Evolutionary conservation across 192 early-diverging fungal species (phyloP), one percentile per base, ranked within the genome.

Genomic region (Umbelopsis vinacea): DNA sequence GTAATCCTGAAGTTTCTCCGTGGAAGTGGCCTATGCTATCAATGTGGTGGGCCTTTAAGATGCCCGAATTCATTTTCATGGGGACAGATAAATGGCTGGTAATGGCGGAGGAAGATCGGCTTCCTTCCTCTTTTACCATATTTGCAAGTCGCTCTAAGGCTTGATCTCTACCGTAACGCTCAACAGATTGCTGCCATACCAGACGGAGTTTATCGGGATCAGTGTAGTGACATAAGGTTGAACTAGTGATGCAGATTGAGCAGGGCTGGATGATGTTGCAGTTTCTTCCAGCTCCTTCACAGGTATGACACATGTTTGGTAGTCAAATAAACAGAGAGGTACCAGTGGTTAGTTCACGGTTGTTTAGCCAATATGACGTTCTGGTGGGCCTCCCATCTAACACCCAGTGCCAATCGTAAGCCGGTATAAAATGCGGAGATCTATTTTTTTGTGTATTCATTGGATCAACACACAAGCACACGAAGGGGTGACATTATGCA

Each of bases 121-220:
- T 63, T 63, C 57, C 57, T 29, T 63, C 57, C 23, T 33, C 54
- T 57, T 57, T 57, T 23, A 57, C 54, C 54, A 33, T 57, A 29
- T 57, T 57, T 17, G 54, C 54, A 24, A 57, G 54, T 12, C 54
- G 54, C 26, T 57, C 54, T 26, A 57, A 57, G 11, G 54, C 54
- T 15, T 57, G 54, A 15, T 57, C 54, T 57, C 54, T 57, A 29
- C 54, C 54, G 35, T 57, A 57, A 33, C 54, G 54, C 29, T 63
- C 57, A 14, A 63, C 57, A 11, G 57, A 63, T 19, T 63, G 57
- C 15, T 19, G 15, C 57, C 54, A 57, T 26, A 57, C 54, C 14
- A 33, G 26, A 22, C 54, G 54, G 54, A 57, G 54, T 57, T 57
- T 57, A 33, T 57, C 54, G 29, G 54, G 54, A 57, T 57, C 23